Conservation (phyloP, 768 basidiomycete species). For the Myochromella boudieri region DNA sequence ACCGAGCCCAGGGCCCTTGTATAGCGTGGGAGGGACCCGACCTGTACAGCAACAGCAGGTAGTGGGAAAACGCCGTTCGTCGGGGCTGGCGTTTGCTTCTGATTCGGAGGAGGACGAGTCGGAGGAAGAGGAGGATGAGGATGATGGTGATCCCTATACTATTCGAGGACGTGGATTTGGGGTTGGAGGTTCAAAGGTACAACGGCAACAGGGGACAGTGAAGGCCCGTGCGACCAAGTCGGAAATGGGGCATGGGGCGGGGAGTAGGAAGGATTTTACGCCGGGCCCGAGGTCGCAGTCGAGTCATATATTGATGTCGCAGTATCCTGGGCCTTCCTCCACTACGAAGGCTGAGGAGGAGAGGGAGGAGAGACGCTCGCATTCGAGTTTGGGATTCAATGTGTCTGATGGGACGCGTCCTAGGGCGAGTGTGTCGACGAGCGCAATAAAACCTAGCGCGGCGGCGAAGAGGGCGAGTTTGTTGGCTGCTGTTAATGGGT, state of each 20-base stretch:
- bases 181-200: slow-evolving; percentile 23
- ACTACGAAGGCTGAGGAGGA: slow-evolving; percentile 5
- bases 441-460: slow-evolving; percentile 51
- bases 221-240: slow-evolving; percentile 33
- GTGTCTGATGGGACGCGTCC: slow-evolving; percentile 24
- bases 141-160: no score
- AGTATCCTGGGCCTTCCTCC: slow-evolving; percentile 5
- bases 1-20: slow-evolving; percentile 39
- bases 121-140: background rate
- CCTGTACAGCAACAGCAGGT: background rate
- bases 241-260: slow-evolving; percentile 40
- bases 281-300: slow-evolving; percentile 28
- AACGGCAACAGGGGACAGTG: slow-evolving; percentile 1
- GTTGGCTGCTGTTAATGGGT: slow-evolving; percentile 30
- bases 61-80: slow-evolving; percentile 7
- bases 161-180: slow-evolving; percentile 27
- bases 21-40: background rate
- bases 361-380: slow-evolving; percentile 24
- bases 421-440: slow-evolving; percentile 59
- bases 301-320: slow-evolving; percentile 20
- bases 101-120: slow-evolving; percentile 29
- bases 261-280: slow-evolving; percentile 13
- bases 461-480: slow-evolving; percentile 52
- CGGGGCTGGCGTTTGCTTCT: slow-evolving; percentile 17
- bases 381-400: slow-evolving; percentile 34